Evolutionary conservation across 1,284 basidiomycete species (phyloP), one percentile per base, ranked within the genome.

Genomic region (Tremellales sp.): DNA sequence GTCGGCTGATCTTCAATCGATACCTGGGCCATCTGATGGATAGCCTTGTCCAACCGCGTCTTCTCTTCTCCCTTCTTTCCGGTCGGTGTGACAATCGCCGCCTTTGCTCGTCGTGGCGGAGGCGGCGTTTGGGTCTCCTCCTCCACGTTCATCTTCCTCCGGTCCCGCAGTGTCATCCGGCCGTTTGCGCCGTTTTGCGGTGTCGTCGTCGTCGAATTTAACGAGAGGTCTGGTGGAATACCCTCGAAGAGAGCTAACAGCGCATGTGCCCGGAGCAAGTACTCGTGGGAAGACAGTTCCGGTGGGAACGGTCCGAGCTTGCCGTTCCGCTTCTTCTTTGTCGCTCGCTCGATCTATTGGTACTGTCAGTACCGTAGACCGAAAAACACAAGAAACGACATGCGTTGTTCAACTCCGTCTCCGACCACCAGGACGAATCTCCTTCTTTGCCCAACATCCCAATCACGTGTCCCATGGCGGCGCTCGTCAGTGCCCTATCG

Each of bases 401-500:
- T 47, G 87, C 87, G 73, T 81, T 77, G 14, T 69, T 58, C 5
- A 92, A 75, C 50, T 86, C 85, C 14, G 78, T 75, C 6, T 78
- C 58, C 33, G 60, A 75, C 88, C 87, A 91, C 87, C 87, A 91
- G 0, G 61, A 65, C 36, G 79, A 73, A 36, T 80, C 74, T 4
- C 61, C 59, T 7, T 61, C 48, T n/a, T 56, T 43, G 32, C 77
- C 79, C 0, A 78, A 75, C 34, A 93, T 70, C 0, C 89, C 90
- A 13, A 76, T 73, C 2, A 91, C 69, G 66, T 90, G 86, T 0
- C 87, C 86, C 78, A 91, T 80, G 0, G 83, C 78, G 0, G 85
- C 92, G 54, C 86, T 89, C 12, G 78, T 83, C 42, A 97, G 73
- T 0, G 90, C 89, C 3, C 86, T 79, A 65, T 97, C 92, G 57